Evolutionary conservation across 768 basidiomycete species (phyloP).

Genomic region (Tylopilus felleus): DNA sequence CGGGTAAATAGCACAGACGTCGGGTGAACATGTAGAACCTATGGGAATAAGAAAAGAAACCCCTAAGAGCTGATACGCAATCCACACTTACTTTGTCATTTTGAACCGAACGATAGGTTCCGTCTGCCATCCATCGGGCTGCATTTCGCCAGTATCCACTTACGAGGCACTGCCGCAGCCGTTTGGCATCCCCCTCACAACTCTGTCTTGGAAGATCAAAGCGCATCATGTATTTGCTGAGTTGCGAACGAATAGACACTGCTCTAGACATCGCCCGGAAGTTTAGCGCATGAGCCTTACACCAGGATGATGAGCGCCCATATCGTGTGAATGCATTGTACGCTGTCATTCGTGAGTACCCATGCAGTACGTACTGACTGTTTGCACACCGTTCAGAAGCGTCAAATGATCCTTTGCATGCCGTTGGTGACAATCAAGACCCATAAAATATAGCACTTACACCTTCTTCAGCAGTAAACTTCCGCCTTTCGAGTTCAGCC

Average conservation of each 20-base stretch:
- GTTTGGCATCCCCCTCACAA: constrained; percentile 83
- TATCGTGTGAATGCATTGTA: constrained; percentile 91
- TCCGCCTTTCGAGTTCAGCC: constrained; percentile 88
- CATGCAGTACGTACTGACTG: neutral
- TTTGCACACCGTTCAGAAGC: constrained; percentile 72
- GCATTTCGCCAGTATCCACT: constrained; percentile 94
- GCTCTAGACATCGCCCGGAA: constrained; percentile 93
- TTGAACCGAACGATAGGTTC: constrained; percentile 86
- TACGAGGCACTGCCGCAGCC: constrained; percentile 84
- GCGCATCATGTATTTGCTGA: constrained; percentile 92
- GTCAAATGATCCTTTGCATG: constrained; percentile 84
- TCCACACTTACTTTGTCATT: constrained; percentile 66
- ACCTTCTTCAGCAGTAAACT: constrained; percentile 98
- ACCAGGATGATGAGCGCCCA: constrained; percentile 87
- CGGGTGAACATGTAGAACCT: constrained; percentile 90
- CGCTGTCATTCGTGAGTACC: constrained; percentile 44
- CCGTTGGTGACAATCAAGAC: neutral
- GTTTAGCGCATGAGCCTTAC: constrained; percentile 87
- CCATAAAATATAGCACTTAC: constrained; percentile 41
- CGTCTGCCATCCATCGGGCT: constrained; percentile 87
- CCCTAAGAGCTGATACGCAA: neutral
- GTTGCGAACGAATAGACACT: constrained; percentile 90
- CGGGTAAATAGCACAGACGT: constrained; percentile 92
- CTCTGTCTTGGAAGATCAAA: constrained; percentile 80
- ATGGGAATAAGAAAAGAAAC: constrained; percentile 7